Evolutionary conservation across 1,284 basidiomycete species (phyloP), one percentile per base, ranked within the genome.

Genomic region (Austroboletus rostrupii): DNA sequence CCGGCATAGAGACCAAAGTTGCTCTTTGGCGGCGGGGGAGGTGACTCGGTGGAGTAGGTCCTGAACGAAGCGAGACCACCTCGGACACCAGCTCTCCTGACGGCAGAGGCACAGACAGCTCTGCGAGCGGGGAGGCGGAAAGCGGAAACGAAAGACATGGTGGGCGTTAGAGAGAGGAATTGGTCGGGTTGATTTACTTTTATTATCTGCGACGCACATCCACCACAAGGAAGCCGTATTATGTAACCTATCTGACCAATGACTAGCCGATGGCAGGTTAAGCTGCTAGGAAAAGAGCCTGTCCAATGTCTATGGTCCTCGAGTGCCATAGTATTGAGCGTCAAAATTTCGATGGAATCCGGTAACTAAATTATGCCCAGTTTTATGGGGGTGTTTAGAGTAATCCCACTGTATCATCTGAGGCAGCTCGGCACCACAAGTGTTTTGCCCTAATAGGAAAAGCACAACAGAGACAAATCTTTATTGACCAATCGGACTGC

Each of bases 1-100:
- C 79, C 79, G 37, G 76, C 68, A 60, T 75, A 82, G 48, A 89
- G 72, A 32, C 66, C 71, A 11, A 72, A 75, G 62, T 78, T 85
- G 31, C 73, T 76, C 51, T 72, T 75, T 39, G 76, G 65, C 21
- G 72, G 67, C 14, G 76, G 60, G 47, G 68, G 67, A 19, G 72
- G 70, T 0, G 71, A 61, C 45, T 76, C 72, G 3, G 84, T 85
- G 3, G 86, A 80, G 68, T 73, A 87, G 45, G 70, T 73, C 58
- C 85, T 76, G 67, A 75, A 75, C 10, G 76, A 68, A 1, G 68
- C 61, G 46, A 49, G 64, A 46, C 49, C 65, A 53, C 48, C 32
- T 47, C 49, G 65, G 37, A 47, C 54, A 35, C 61, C 64, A 52
- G 43, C 50, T 46, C 65, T 63, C 35, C 62, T 65, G 44, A 58